Evolutionary conservation across 2,329 filamentous ascomycete genomes (phyloP).

Genomic region (Aspergillus neoniger): DNA sequence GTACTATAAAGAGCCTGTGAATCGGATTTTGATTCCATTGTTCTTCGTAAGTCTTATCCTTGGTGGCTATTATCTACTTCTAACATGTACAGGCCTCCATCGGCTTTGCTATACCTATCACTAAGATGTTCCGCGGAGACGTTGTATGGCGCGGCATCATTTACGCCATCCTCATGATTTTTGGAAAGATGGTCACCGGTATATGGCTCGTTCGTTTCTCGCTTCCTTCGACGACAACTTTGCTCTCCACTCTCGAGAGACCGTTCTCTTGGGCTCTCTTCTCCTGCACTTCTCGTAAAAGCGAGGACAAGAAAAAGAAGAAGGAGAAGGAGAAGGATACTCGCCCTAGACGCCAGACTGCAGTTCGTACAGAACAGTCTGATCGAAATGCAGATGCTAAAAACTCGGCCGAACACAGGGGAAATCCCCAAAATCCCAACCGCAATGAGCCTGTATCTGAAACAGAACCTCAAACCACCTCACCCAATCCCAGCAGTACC

Average conservation of each 20-base stretch:
- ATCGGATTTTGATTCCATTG: slow-evolving; percentile 65
- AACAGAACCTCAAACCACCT: too few relatives aligned
- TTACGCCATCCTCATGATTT: slow-evolving; percentile 69
- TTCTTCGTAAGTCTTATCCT: slow-evolving; percentile 63
- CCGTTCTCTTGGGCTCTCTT: slow-evolving; percentile 6
- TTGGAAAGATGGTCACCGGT: slow-evolving; percentile 64
- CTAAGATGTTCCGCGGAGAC: slow-evolving; percentile 63
- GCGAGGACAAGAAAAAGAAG: too few relatives aligned
- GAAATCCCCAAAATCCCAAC: too few relatives aligned
- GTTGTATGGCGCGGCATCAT: slow-evolving; percentile 73
- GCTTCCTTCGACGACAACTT: slow-evolving; percentile 3
- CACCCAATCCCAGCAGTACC: neutral
- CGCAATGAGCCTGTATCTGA: neutral
- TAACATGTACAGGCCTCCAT: slow-evolving; percentile 53
- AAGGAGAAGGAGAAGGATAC: too few relatives aligned
- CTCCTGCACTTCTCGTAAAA: slow-evolving; percentile 7
- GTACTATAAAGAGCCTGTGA: slow-evolving; percentile 50
- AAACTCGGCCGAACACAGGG: too few relatives aligned
- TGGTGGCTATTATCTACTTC: neutral
- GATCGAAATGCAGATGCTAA: too few relatives aligned
- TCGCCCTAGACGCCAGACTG: too few relatives aligned
- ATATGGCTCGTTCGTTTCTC: slow-evolving; percentile 56
- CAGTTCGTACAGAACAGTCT: too few relatives aligned
- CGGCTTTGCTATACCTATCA: slow-evolving; percentile 77
- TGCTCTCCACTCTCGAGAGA: too few relatives aligned